Base-by-base conservation (phyloP, 345 rosid species). In the Dipteronia dyeriana region DNA sequence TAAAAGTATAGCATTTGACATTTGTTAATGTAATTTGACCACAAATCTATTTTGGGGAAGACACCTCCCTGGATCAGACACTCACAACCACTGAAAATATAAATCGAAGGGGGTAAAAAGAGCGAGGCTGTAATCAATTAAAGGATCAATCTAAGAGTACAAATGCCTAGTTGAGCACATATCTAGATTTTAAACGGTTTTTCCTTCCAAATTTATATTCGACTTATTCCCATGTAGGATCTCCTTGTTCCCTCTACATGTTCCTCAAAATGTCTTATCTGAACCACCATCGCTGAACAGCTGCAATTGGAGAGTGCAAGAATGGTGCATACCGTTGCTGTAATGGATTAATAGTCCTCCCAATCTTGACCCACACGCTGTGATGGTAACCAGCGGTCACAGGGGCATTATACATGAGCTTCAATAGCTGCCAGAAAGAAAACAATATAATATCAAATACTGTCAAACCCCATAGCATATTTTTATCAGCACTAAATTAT, bases 361-460 rank as follows among this genome's bases (percentile, higher is more conserved):
- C 99, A 7, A 96, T 88, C 86, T 75, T 87, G 16, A 84, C 81
- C 99, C 99, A 96, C 11, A 84, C 97, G 65, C 94, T 92, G 63
- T 87, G 97, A 85, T 96, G 98, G 86, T 96, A 91, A 49, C 92
- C 87, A 31, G 94, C 92, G 20, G 97, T 89, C 25, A 88, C 94
- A 7, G 98, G 99, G 45, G 99, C 97, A 19, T 92, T 93, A 86
- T 94, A 88, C 99, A 96, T 94, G 79, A 92, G 95, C 89, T 96
- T 96, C 90, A 96, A 66, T 19, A 94, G 90, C 98, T 96, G 91
- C 71, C 78, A 80, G 0, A 61, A 66, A 79, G 54, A 57, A 49
- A 11, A 11, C 9, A 11, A 29, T 31, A 7, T 9, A 22, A 23
- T 10, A 57, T 53, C 17, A 59, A 14, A 17, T 43, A 13, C 39